Conservation (phyloP, 108 stramenopile species). For the Schizochytrium sp. region DNA sequence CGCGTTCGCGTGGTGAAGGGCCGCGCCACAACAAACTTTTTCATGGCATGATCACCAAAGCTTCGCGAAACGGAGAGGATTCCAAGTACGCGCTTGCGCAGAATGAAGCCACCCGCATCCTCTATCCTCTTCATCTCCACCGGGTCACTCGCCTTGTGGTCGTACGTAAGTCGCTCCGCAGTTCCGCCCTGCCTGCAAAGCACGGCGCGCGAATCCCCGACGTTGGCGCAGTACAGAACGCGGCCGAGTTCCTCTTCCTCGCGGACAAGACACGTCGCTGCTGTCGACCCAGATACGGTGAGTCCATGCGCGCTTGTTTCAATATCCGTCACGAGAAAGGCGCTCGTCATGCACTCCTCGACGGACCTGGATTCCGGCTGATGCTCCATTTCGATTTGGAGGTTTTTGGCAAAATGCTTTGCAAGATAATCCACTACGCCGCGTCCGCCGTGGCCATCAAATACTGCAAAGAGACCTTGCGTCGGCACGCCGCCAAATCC, state of each 20-base stretch:
- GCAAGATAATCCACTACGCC: conserved; percentile 85
- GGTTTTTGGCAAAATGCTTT: conserved; percentile 56
- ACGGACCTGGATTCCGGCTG: conserved; percentile 31
- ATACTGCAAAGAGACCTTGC: conserved; percentile 66
- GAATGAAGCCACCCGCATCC: conserved; percentile 47
- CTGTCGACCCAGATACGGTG: conserved; percentile 79
- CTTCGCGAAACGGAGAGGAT: conserved; percentile 49
- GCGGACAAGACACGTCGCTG: conserved; percentile 69
- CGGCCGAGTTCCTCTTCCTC: conserved; percentile 8
- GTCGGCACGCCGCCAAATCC: conserved; percentile 8
- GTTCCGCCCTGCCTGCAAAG: conserved; percentile 35
- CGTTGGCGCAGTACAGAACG: conserved; percentile 74
- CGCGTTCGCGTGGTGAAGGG: not conserved
- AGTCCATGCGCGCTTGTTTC: conserved; percentile 61
- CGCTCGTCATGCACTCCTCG: conserved; percentile 58
- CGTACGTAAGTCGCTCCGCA: conserved; percentile 36
- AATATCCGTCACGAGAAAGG: conserved; percentile 83
- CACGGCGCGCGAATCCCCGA: conserved; percentile 86
- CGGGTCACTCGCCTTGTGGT: conserved; percentile 48
- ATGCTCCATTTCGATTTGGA: conserved; percentile 64
- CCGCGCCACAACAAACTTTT: conserved; percentile 17
- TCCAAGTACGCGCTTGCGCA: conserved; percentile 49
- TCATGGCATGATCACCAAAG: conserved; percentile 51
- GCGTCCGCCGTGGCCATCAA: conserved; percentile 90
- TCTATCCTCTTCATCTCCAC: conserved; percentile 38